Base-by-base conservation (phyloP, 2,329 filamentous ascomycete genomes). In the Westerdykella aurantiaca region DNA sequence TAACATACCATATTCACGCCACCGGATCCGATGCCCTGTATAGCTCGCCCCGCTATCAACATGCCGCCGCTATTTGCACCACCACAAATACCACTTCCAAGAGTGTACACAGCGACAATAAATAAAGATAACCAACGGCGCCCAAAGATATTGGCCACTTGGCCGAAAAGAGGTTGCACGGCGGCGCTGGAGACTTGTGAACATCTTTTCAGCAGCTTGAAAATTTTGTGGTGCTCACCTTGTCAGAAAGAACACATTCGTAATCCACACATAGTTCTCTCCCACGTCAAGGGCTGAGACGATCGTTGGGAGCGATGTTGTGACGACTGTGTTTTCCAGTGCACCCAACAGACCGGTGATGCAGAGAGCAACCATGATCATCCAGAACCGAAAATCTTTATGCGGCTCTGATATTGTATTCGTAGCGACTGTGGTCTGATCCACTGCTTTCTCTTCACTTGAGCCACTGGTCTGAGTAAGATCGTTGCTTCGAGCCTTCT, bases 1-100 rank as follows among this genome's bases (percentile, higher is more conserved):
- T 21, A 21, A 21, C 18, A 3, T 21, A 21, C 18, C 18, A 21
- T 21, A 21, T 21, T 21, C 18, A 21, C 18, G 0, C 72, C 71
- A 2, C 67, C 70, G 5, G 57, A 66, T 0, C 71, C 73, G 5
- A 72, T 50, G 0, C 79, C 78, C 45, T 81, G 76, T 4, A 81
- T 58, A 0, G 67, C 67, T 3, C 77, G 69, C 14, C 73, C 75
- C 47, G 64, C 71, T 17, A 82, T 76, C 3, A 83, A 61, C 61
- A 71, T 72, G 0, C 43, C 51, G 2, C 60, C 61, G 13, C 47
- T 69, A 1, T 46, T 64, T 0, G 77, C 72, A 0, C 70, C 71
- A 2, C 74, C 77, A 29, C 63, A 69, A 6, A 81, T 60, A 1
- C 71, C 72, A 42, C 74, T 76, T 0, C 77, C 77, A 0, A 79